These are phyloP conservation scores for Annulohypoxylon bovei DNA, from an alignment of 495 filamentous ascomycete genomes.

Conservation along the genomic window DNA sequence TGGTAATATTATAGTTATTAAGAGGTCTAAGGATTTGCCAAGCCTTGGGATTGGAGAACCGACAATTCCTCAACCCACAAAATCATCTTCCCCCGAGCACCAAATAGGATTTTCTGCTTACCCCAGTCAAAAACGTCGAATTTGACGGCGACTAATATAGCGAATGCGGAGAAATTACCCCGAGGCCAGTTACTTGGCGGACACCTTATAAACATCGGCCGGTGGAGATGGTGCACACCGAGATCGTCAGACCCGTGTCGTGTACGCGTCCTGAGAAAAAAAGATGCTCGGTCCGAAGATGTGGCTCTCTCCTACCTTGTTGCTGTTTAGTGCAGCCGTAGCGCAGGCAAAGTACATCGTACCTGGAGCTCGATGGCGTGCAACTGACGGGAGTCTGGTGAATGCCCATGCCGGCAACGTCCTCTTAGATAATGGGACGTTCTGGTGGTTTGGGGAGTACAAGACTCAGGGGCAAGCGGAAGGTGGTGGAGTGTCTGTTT, in stretches of 20 bases:
- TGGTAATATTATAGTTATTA: background rate
- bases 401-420: slow-evolving; percentile 57
- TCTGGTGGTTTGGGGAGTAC: slow-evolving; percentile 59
- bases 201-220: slow-evolving; percentile 22
- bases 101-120: slow-evolving; percentile 9
- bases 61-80: slow-evolving; percentile 14
- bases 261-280: background rate
- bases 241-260: slow-evolving; percentile 1
- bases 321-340: slow-evolving; percentile 30
- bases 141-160: slow-evolving; percentile 31
- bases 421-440: slow-evolving; percentile 50
- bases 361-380: slow-evolving; percentile 56
- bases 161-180: slow-evolving; percentile 41
- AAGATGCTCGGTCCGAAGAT: slow-evolving; percentile 28
- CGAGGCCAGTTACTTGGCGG: slow-evolving; percentile 32
- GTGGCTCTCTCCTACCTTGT: slow-evolving; percentile 7
- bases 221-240: slow-evolving; percentile 4
- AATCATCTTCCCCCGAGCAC: background rate
- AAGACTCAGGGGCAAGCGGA: slow-evolving; percentile 55
- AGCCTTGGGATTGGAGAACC: slow-evolving; percentile 25
- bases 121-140: slow-evolving; percentile 17
- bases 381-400: slow-evolving; percentile 53
- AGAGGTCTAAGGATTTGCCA: slow-evolving; percentile 13
- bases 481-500: slow-evolving; percentile 55
- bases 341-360: slow-evolving; percentile 54